Evolutionary conservation across 805 yeast genomes (phyloP), one percentile per base, ranked within the genome.

Genomic region (Suhomyces sp.): DNA sequence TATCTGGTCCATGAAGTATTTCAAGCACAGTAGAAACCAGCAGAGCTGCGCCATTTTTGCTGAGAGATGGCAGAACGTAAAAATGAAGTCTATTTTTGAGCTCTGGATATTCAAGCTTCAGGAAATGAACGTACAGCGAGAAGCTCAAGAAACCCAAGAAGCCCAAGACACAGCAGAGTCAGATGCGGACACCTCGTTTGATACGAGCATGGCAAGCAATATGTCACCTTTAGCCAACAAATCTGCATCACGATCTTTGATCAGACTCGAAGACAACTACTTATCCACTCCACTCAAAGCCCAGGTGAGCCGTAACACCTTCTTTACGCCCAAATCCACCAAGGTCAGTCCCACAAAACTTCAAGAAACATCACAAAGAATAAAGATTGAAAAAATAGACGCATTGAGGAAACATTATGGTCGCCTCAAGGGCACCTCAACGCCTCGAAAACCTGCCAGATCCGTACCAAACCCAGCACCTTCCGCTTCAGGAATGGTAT

Each of bases 291-390:
- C 78, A 2, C 57, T 72, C 21, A 72, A 73, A 44, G 61, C 57
- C 48, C 65, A 63, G 37, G 58, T 55, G 37, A 43, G 53, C 9
- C 37, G 49, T 2, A 39, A 19, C 19, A 17, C 19, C 7, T 15
- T 44, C n/a, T 31, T 51, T 3, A 70, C 75, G 2, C 71, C 74
- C 3, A 47, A 52, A 8, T 49, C 54, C 2, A 51, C 60, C 12
- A 58, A 72, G 29, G 57, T 62, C 9, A 71, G 76, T 47, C 76
- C 77, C 2, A 60, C 71, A 4, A 66, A 68, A 37, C 59, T 73
- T 15, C 76, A 69, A 53, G 75, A 72, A 52, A 73, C 79, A 0
- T 71, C 73, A 27, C 64, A 68, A 45, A 55, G 73, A 44, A 54
- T 73, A 54, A 65, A 65, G 43, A 62, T 58, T 35, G 72, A 71